phyloP scores from a whole-genome alignment of 805 yeast species.

The Teunomyces aglyptinius region DNA sequence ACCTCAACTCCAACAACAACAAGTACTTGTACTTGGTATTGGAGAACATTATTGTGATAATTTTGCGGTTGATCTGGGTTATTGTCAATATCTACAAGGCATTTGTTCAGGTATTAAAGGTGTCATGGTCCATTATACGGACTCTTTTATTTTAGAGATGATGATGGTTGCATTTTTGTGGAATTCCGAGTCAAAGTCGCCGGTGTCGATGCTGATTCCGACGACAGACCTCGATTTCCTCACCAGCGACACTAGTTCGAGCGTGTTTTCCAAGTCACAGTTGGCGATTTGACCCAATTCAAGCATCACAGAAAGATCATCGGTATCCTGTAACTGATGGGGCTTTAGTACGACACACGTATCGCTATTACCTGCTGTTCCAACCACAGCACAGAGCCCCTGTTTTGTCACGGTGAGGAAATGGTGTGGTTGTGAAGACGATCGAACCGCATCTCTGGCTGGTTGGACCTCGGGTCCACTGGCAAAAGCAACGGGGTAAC shows the following conservation, averaged over 20 bases:
- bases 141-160: slow-evolving; percentile 5
- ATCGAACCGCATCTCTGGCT: slow-evolving; percentile 45
- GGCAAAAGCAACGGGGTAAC: slow-evolving; percentile 50
- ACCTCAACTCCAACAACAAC: slow-evolving; percentile 26
- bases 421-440: slow-evolving; percentile 45
- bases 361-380: slow-evolving; percentile 50
- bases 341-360: slow-evolving; percentile 43
- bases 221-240: slow-evolving; percentile 19
- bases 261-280: slow-evolving; percentile 14
- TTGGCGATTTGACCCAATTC: slow-evolving; percentile 26
- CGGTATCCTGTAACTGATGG: slow-evolving; percentile 10
- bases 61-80: slow-evolving; percentile 57
- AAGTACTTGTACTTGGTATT: slow-evolving; percentile 41
- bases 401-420: slow-evolving; percentile 47
- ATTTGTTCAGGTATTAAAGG: slow-evolving; percentile 19
- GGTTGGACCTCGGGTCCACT: slow-evolving; percentile 25
- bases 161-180: slow-evolving; percentile 12
- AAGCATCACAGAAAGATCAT: slow-evolving; percentile 17
- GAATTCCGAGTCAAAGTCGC: slow-evolving; percentile 27
- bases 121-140: slow-evolving; percentile 12
- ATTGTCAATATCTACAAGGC: slow-evolving; percentile 48
- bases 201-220: slow-evolving; percentile 43
- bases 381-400: slow-evolving; percentile 49
- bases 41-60: slow-evolving; percentile 52
- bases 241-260: slow-evolving; percentile 12